Percentiles rank a stretch among this genome's conserved stretches.
Evolutionary conservation across 2,329 filamentous ascomycete genomes (phyloP).

Genomic region (Hypoxylon sp.): DNA sequence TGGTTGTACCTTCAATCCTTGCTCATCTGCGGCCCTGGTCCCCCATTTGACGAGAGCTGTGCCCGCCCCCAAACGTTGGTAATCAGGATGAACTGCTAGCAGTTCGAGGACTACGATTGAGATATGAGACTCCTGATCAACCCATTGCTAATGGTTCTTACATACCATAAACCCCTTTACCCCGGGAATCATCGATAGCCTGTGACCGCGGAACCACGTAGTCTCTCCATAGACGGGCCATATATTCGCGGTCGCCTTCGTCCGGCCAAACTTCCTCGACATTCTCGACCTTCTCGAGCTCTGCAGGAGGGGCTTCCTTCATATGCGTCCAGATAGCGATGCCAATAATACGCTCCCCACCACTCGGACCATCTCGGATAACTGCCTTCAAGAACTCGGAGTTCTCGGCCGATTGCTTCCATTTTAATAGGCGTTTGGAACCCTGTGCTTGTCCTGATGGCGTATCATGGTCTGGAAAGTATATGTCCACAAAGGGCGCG

Average conservation of each 20-base stretch:
- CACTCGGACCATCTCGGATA: neutral
- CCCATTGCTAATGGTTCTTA: neutral
- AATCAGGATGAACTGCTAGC: slow-evolving; percentile 45
- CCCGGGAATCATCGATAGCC: slow-evolving; percentile 33
- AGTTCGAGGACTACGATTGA: slow-evolving; percentile 46
- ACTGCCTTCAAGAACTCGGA: slow-evolving; percentile 47
- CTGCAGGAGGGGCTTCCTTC: slow-evolving; percentile 42
- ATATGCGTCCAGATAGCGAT: slow-evolving; percentile 49
- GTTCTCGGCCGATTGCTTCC: slow-evolving; percentile 30
- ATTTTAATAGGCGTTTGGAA: slow-evolving; percentile 36
- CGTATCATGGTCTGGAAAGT: slow-evolving; percentile 48
- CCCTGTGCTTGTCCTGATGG: slow-evolving; percentile 40
- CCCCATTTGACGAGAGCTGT: slow-evolving; percentile 48
- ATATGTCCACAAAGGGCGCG: slow-evolving; percentile 46
- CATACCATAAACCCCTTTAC: slow-evolving; percentile 47
- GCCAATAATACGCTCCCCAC: slow-evolving; percentile 38
- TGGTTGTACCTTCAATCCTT: slow-evolving; percentile 36
- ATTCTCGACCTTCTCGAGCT: slow-evolving; percentile 43
- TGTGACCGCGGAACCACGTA: slow-evolving; percentile 44
- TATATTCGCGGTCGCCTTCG: slow-evolving; percentile 44
- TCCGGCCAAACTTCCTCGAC: slow-evolving; percentile 46
- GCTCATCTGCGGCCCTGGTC: slow-evolving; percentile 39
- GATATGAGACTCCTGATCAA: neutral
- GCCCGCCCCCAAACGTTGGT: slow-evolving; percentile 46
- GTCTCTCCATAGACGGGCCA: slow-evolving; percentile 45